Evolutionary conservation across 2,329 filamentous ascomycete genomes (phyloP).

Genomic region (Westerdykella sp.): DNA sequence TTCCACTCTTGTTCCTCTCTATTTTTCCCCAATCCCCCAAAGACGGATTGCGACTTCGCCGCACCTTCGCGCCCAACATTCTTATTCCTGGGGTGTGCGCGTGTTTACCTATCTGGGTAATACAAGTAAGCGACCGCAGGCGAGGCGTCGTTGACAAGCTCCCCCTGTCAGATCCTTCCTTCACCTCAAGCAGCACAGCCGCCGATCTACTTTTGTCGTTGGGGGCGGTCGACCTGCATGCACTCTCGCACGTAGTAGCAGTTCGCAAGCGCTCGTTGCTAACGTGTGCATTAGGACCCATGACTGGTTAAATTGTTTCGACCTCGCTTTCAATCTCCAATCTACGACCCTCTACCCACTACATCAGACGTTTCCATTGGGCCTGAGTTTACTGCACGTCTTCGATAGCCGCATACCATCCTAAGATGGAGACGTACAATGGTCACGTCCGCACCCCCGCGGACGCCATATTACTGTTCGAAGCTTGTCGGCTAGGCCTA

Average conservation of each 20-base stretch:
- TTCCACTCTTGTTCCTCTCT: background rate
- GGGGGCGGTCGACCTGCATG: background rate
- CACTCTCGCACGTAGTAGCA: too few relatives aligned
- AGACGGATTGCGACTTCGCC: too few relatives aligned
- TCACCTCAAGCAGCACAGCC: background rate
- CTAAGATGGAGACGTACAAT: slow-evolving; percentile 86
- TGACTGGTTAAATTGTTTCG: background rate
- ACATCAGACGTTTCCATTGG: too few relatives aligned
- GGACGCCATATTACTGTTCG: slow-evolving; percentile 97
- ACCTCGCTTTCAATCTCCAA: background rate
- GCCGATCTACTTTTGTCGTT: background rate
- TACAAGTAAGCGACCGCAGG: background rate
- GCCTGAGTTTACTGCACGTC: too few relatives aligned
- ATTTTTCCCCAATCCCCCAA: too few relatives aligned
- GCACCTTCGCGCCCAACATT: too few relatives aligned
- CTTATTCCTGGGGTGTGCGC: background rate
- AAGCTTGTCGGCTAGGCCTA: slow-evolving; percentile 84
- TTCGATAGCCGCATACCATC: too few relatives aligned
- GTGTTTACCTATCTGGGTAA: background rate
- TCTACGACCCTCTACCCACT: background rate
- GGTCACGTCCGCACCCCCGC: slow-evolving; percentile 91
- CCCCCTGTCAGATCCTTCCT: background rate
- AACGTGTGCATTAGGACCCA: background rate
- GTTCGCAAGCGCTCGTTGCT: background rate
- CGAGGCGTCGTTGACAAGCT: background rate